Base-by-base conservation (phyloP, 2,329 filamentous ascomycete species). In the Metarhizium anisopliae region DNA sequence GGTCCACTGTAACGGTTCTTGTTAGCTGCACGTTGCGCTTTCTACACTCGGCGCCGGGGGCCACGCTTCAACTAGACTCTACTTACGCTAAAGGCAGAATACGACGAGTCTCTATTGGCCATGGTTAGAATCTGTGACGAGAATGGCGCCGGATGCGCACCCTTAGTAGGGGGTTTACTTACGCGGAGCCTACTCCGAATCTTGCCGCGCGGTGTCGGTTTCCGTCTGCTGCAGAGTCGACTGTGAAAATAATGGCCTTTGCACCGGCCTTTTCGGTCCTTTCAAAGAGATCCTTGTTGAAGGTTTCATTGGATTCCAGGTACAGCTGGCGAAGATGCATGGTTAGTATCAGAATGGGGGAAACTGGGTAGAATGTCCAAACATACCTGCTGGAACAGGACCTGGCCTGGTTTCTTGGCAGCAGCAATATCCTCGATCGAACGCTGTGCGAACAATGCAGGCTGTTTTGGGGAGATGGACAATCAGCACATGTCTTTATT, bases 121-220 rank as follows among this genome's bases (percentile, higher is more conserved):
- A 45, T 3, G n/a, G 42, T 45, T 11, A 45, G 42, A 45, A 4
- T 35, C 20, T 20, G n/a, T 20, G 32, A 11, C 6, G n/a, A 11
- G n/a, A 1, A 6, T 11, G 7, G 42, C n/a, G 11, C 6, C 6
- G n/a, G 7, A 2, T 40, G 38, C 5, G 38, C 38, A 16, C 11
- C 35, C 14, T 1, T 16, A 16, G 38, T 16, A 40, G 5, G 2
- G 8, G 57, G 20, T 7, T 11, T 3, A 59, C 63, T 60, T 53
- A 67, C 59, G 71, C 69, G 18, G 71, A 74, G 29, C 68, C 67
- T 49, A 73, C 72, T 30, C 62, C 66, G 57, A 66, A 73, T 32
- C 72, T 70, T 18, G 67, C 66, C 32, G 72, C 72, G 16, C 72
- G 71, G 58, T 75, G 72, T 14, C 71, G 68, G 67, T 70, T 71